Base-by-base conservation (phyloP, 345 rosid species). In the Citrus glauca region DNA sequence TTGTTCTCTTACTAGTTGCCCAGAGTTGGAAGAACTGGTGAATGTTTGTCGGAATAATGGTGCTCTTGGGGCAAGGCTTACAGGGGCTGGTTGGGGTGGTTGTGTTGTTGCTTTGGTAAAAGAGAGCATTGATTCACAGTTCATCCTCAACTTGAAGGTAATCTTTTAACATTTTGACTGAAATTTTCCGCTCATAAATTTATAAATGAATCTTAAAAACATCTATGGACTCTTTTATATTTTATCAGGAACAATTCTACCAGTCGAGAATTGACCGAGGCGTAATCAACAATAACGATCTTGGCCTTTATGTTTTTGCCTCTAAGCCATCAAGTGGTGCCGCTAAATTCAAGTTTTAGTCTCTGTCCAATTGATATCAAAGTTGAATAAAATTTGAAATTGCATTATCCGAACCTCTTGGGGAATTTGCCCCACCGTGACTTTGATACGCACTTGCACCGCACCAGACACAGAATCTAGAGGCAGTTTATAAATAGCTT, bases 81-180 rank as follows among this genome's bases (percentile, higher is more conserved):
- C 98, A 0, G 99, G 98, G 61, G 99, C 99, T 13, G 99, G 99
- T 75, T 96, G 98, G 99, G 99, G 99, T 11, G 98, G 99, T 53
- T 96, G 99, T 53, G 92, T 95, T 1, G 99, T 96, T 38, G 93
- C 97, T 35, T 84, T 96, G 72, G 98, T 96, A 56, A 94, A 90
- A 77, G 98, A 94, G 74, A 28, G 83, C 59, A 86, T 87, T 22
- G 99, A 89, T 65, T 90, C 98, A 22, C 94, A 90, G 79, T 92
- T 94, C 86, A 96, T 94, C 77, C 82, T 87, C 66, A 87, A 92
- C 22, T 78, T 96, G 62, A 94, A 90, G 97, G 99, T 96, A 78
- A 25, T n/a, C 25, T 50, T 50, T 50, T 27, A 38, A 75, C 38
- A 45, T 20, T 77, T 48, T 16, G 7, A 4, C 35, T 22, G 16